Evolutionary conservation across 2,329 filamentous ascomycete species (phyloP).

Genomic region (Lecanicillium sp.): DNA sequence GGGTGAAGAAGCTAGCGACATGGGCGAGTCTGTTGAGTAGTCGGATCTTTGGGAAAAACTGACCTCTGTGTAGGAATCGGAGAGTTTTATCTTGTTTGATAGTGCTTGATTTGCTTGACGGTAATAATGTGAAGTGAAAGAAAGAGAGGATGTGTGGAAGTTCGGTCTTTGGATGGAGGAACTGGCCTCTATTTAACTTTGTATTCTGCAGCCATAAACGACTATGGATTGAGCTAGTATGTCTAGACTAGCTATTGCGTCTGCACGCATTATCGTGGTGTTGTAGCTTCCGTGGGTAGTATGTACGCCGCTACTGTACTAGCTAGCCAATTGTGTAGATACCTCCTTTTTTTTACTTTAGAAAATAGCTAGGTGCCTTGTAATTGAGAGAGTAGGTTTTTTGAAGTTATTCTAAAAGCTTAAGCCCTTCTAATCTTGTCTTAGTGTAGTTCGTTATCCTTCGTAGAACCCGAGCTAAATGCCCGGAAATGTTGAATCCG

Average conservation of each 20-base stretch:
- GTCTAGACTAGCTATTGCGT: neutral
- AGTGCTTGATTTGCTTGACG: neutral
- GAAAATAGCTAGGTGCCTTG: neutral
- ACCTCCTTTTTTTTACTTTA: neutral
- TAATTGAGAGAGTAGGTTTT: neutral
- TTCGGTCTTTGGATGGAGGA: neutral
- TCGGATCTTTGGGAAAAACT: too few species aligned
- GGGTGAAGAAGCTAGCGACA: too few species aligned
- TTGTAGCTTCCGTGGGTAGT: neutral
- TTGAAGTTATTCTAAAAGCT: neutral
- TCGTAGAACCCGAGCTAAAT: neutral
- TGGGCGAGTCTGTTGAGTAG: too few species aligned
- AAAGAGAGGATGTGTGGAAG: neutral
- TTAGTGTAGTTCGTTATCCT: neutral
- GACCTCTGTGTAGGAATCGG: neutral
- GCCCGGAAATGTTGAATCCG: neutral
- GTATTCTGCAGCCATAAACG: neutral
- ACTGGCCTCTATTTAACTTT: slow-evolving; percentile 1
- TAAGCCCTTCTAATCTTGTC: slow-evolving; percentile 1
- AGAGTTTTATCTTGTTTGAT: neutral
- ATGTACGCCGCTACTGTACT: neutral
- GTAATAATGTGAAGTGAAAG: neutral
- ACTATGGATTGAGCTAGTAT: neutral
- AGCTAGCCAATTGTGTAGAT: neutral
- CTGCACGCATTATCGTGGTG: neutral